Base-by-base conservation (phyloP, 1,284 basidiomycete species). In the Waitea zeae region DNA sequence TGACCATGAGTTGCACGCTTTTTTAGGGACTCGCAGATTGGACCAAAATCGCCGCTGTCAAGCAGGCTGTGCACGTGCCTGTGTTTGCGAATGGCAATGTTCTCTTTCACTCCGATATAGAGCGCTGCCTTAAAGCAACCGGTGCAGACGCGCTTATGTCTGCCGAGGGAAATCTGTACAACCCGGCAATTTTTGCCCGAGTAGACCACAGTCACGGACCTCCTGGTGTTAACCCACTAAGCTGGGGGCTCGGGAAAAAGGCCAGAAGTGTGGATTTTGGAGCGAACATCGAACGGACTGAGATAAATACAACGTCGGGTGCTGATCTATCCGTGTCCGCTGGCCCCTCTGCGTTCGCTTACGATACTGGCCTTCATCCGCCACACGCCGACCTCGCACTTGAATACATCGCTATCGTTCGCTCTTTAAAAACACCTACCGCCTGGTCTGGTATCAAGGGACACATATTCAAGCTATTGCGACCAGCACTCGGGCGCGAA, bases 41-140 rank as follows among this genome's bases (percentile, higher is more conserved):
- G 77, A 57, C 56, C 22, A 77, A 89, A 54, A 92, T 95, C 47
- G 63, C 64, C 12, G 79, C 82, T 0, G 86, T 95, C 41, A 92
- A 89, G 52, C 52, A 81, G 45, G 82, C 86, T 0, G 86, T 96
- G 19, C 76, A 70, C 2, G 73, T 97, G 0, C 93, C 93, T 0
- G 90, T 97, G 2, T 86, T 98, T 49, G 92, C 93, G 0, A 98
- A 98, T 51, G 93, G 93, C n/a, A 97, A 97, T 51, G 73, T 97
- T 34, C 69, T 97, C 7, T 89, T 70, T 52, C 67, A 79, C 31
- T 67, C 74, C 17, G 90, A 98, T 51, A 72, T 92, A 34, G 63
- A 68, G 30, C 61, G 63, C 4, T 93, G 89, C 49, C 56, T 98
- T 17, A 63, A 67, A 12, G 65, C 68, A 22, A 98, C 93, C 0